Conservation (phyloP, 495 filamentous ascomycete species). For the Neurospora sp. region DNA sequence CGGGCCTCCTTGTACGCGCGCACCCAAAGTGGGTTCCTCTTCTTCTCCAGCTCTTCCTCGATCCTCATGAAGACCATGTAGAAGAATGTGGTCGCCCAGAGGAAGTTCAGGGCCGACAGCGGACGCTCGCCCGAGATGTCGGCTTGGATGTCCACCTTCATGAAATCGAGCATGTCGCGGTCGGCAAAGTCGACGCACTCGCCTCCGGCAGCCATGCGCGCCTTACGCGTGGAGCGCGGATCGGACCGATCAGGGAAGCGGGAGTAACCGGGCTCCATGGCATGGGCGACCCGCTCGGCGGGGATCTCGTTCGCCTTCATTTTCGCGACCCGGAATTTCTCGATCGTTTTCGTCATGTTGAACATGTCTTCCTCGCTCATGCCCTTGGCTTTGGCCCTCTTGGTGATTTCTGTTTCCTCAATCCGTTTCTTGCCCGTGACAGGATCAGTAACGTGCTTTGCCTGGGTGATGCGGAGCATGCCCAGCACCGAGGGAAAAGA, state of each 20-base stretch:
- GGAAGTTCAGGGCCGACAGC: conserved; percentile 21
- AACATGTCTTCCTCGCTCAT: conserved; percentile 6
- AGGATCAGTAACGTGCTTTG: conserved; percentile 19
- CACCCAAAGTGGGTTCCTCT: conserved; percentile 28
- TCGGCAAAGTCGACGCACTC: background rate
- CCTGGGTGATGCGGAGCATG: conserved; percentile 15
- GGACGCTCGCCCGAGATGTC: conserved; percentile 20
- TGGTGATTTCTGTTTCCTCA: conserved; percentile 23
- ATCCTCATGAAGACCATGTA: conserved; percentile 32
- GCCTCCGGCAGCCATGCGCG: background rate
- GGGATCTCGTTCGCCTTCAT: background rate
- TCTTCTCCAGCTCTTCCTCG: conserved; percentile 52
- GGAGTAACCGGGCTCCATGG: background rate
- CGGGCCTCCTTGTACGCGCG: conserved; percentile 13
- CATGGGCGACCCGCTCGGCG: background rate
- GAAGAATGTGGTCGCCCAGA: conserved; percentile 14
- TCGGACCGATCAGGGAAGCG: background rate
- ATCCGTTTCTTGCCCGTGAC: conserved; percentile 15
- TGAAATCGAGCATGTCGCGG: conserved; percentile 9
- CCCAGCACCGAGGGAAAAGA: conserved; percentile 13
- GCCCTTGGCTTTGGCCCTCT: conserved; percentile 13
- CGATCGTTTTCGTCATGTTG: background rate
- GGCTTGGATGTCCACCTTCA: conserved; percentile 15
- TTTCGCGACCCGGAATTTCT: background rate
- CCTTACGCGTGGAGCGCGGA: background rate